These are phyloP conservation scores for Peniophora sp. DNA, from an alignment of 1,284 basidiomycete genomes.

Conservation along the genomic window DNA sequence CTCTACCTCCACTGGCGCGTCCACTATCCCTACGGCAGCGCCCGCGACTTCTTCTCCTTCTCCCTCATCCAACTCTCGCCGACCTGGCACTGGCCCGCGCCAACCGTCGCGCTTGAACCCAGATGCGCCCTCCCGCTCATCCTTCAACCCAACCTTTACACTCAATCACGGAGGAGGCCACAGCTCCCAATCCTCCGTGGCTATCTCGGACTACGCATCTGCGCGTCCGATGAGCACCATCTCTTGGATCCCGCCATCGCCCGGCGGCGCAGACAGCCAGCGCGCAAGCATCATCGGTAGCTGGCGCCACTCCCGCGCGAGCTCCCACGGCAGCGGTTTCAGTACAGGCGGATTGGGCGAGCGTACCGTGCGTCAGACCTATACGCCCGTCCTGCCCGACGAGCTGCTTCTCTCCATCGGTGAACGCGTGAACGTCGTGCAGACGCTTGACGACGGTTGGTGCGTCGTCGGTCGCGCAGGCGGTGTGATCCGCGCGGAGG, in stretches of 20 bases:
- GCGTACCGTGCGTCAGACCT: slow-evolving; percentile 54
- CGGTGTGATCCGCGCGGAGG: slow-evolving; percentile 14
- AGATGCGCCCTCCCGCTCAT: background rate
- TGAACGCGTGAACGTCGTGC: slow-evolving; percentile 51
- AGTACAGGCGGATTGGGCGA: slow-evolving; percentile 21
- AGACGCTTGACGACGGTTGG: slow-evolving; percentile 67
- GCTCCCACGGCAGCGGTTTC: slow-evolving; percentile 25
- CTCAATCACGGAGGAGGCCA: background rate
- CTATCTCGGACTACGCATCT: background rate
- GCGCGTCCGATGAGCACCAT: slow-evolving; percentile 12
- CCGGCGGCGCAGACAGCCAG: slow-evolving; percentile 2
- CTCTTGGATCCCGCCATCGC: slow-evolving; percentile 11
- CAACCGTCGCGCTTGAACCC: background rate
- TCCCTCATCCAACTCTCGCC: slow-evolving; percentile 11
- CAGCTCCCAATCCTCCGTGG: background rate
- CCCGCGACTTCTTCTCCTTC: slow-evolving; percentile 1
- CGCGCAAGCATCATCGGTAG: slow-evolving; percentile 7
- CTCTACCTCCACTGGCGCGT: slow-evolving; percentile 33
- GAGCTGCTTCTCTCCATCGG: slow-evolving; percentile 51
- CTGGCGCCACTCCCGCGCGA: slow-evolving; percentile 13
- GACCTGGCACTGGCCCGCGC: slow-evolving; percentile 1
- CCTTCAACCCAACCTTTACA: background rate
- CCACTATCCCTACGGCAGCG: slow-evolving; percentile 17
- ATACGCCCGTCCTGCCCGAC: slow-evolving; percentile 61
- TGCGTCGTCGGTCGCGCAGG: slow-evolving; percentile 54